Evolutionary conservation across 495 filamentous ascomycete genomes (phyloP).

Genomic region (Xylaria curta): DNA sequence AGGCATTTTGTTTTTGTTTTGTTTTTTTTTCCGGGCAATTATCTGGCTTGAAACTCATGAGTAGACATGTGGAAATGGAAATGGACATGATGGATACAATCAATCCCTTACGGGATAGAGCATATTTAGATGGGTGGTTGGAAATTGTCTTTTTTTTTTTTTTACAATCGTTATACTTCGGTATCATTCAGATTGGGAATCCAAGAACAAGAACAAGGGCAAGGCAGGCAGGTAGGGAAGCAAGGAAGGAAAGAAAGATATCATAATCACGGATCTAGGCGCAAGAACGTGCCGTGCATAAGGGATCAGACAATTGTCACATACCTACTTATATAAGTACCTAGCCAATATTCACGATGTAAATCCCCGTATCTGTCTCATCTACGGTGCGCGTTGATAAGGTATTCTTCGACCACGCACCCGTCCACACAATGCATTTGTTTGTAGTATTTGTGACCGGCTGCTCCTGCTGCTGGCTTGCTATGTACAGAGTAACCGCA

Average conservation of each 20-base stretch:
- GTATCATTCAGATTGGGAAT: background rate
- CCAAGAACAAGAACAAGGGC: background rate
- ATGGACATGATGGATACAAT: background rate
- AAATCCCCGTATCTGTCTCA: background rate
- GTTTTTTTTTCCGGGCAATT: background rate
- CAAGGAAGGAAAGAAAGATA: background rate
- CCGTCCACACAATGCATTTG: background rate
- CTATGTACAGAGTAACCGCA: background rate
- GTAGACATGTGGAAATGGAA: background rate
- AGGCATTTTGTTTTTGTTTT: background rate
- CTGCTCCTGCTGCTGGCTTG: background rate
- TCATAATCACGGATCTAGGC: background rate
- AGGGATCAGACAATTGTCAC: background rate
- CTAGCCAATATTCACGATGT: too few species aligned
- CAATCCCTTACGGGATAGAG: background rate
- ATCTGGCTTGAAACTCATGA: background rate
- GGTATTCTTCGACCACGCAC: background rate
- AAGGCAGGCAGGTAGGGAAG: too few species aligned
- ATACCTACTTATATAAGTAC: background rate
- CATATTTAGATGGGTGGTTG: constrained; percentile 1
- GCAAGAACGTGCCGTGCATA: background rate
- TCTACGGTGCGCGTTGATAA: background rate
- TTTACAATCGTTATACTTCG: background rate
- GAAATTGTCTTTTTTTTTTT: background rate
- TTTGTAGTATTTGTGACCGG: background rate